A percentile compares a stretch with the other conserved stretches of the same genome.
phyloP scores from a whole-genome alignment of 495 filamentous ascomycete species.

The Mycothermus thermophilus region DNA sequence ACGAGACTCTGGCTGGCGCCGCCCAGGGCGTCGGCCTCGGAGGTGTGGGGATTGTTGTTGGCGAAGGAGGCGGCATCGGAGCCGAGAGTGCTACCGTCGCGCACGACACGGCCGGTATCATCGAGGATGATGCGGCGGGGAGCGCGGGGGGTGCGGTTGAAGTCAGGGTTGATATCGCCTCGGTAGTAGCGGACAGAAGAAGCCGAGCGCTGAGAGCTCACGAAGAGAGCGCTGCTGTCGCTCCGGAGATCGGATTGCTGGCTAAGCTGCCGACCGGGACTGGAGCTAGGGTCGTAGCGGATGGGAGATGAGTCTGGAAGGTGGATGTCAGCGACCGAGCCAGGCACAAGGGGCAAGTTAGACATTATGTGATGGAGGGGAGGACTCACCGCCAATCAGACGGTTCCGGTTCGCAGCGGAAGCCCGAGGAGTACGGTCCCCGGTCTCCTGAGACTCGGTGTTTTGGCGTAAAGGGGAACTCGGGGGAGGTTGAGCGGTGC shows the following conservation, averaged over 20 bases:
- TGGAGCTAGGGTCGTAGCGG: slow-evolving; percentile 75
- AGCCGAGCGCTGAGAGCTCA: slow-evolving; percentile 46
- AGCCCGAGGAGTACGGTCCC: slow-evolving; percentile 62
- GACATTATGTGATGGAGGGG: slow-evolving; percentile 1
- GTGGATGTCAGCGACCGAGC: slow-evolving; percentile 1
- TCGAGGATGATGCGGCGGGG: slow-evolving; percentile 67
- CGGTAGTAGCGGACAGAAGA: slow-evolving; percentile 48
- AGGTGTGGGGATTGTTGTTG: slow-evolving; percentile 74
- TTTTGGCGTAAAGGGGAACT: slow-evolving; percentile 56
- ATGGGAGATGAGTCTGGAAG: slow-evolving; percentile 74
- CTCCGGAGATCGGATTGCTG: slow-evolving; percentile 55
- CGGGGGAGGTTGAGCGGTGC: slow-evolving; percentile 41
- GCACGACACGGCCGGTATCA: slow-evolving; percentile 60
- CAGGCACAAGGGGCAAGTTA: no score
- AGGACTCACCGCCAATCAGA: slow-evolving; percentile 49
- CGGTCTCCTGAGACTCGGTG: slow-evolving; percentile 37
- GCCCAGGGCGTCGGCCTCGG: slow-evolving; percentile 78
- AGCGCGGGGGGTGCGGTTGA: slow-evolving; percentile 49
- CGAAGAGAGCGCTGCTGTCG: slow-evolving; percentile 76
- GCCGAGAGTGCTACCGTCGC: slow-evolving; percentile 35
- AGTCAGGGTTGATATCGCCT: slow-evolving; percentile 71
- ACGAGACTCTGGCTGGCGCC: slow-evolving; percentile 70
- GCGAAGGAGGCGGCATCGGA: slow-evolving; percentile 80
- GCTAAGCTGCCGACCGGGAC: slow-evolving; percentile 48
- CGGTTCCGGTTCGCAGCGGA: no score